Evolutionary conservation across 805 yeast genomes (phyloP).

Genomic region (Nakazawaea peltata): DNA sequence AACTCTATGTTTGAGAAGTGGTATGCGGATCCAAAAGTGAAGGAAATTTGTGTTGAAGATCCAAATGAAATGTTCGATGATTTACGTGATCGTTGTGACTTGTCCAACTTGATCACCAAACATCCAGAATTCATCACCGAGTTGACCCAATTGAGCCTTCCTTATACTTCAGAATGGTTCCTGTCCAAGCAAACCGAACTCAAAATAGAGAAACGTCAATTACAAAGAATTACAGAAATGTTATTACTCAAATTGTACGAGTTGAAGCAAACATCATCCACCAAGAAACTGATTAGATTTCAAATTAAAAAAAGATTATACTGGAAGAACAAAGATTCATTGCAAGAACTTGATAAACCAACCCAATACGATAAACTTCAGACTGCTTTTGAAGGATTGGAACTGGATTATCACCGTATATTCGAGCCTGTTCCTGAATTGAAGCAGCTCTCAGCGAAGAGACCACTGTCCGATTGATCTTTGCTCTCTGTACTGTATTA

Average conservation of each 20-base stretch:
- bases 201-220: constrained; percentile 74
- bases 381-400: constrained; percentile 61
- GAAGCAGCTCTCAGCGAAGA: constrained; percentile 12
- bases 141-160: constrained; percentile 17
- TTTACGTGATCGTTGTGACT: constrained; percentile 76
- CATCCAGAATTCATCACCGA: constrained; percentile 21
- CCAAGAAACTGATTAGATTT: constrained; percentile 37
- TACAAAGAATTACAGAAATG: constrained; percentile 74
- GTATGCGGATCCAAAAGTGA: constrained; percentile 40
- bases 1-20: constrained; percentile 45
- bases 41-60: constrained; percentile 85
- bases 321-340: constrained; percentile 72
- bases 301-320: constrained; percentile 70
- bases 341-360: constrained; percentile 54
- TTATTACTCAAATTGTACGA: constrained; percentile 33
- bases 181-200: constrained; percentile 25
- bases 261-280: constrained; percentile 10
- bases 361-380: constrained; percentile 66
- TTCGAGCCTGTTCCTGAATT: constrained; percentile 22
- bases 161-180: constrained; percentile 29
- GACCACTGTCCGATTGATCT: not conserved
- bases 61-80: constrained; percentile 92
- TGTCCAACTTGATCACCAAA: constrained; percentile 35
- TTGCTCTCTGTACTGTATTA: no score
- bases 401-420: constrained; percentile 64